A percentile compares a stretch with the other conserved stretches of the same genome.
phyloP scores from a whole-genome alignment of 2,329 filamentous ascomycete species.

The Colletotrichum nymphaeae region DNA sequence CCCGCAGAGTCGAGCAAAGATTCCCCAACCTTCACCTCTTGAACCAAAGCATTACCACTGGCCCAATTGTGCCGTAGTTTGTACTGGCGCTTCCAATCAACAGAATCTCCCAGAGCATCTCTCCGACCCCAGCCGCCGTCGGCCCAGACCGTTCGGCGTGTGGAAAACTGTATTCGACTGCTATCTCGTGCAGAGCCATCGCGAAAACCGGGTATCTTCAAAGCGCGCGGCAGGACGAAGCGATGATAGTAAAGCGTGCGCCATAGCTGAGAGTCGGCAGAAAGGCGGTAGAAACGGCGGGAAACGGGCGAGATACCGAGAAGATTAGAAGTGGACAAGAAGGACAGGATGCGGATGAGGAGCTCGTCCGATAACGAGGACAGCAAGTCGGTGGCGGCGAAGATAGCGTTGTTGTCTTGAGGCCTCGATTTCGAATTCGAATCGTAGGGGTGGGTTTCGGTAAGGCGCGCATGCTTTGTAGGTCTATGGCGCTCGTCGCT shows the following conservation, averaged over 20 bases:
- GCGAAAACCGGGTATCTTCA: conserved; percentile 77
- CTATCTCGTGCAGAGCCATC: conserved; percentile 45
- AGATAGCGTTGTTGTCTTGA: not conserved
- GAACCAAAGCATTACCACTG: conserved; percentile 81
- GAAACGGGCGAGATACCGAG: conserved; percentile 75
- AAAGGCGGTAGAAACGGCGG: conserved; percentile 76
- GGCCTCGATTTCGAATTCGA: not conserved
- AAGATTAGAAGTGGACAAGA: conserved; percentile 76
- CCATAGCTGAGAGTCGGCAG: conserved; percentile 90
- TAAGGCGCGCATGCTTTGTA: conserved; percentile 6
- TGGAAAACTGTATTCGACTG: conserved; percentile 57
- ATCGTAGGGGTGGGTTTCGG: not conserved
- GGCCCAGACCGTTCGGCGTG: conserved; percentile 56
- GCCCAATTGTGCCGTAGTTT: conserved; percentile 93
- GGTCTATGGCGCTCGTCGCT: not conserved
- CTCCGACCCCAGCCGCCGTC: conserved; percentile 52
- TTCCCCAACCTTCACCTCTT: conserved; percentile 74
- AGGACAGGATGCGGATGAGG: conserved; percentile 84
- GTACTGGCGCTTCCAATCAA: conserved; percentile 91
- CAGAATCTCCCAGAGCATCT: conserved; percentile 66
- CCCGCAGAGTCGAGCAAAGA: conserved; percentile 45
- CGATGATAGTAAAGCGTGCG: conserved; percentile 87
- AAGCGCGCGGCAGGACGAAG: conserved; percentile 85
- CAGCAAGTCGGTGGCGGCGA: conserved; percentile 64
- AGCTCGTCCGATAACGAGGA: conserved; percentile 88